Conservation (phyloP, 805 yeast genomes). For the Metschnikowia aberdeeniae region DNA sequence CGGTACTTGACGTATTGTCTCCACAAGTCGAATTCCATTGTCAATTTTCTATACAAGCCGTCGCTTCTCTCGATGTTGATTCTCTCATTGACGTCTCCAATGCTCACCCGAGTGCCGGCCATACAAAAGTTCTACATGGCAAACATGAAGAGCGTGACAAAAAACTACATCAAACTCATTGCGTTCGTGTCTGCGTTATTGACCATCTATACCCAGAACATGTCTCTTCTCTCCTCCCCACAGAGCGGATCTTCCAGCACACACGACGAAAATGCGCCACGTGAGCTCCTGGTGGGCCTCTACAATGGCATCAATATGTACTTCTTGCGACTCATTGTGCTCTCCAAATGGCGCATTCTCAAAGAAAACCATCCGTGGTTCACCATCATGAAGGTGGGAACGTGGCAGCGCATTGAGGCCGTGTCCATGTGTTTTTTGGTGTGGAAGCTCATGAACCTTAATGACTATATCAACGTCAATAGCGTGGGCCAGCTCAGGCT, state of each 20-base stretch:
- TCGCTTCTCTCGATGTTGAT: conserved; percentile 33
- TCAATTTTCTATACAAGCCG: conserved; percentile 35
- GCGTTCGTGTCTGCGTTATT: conserved; percentile 33
- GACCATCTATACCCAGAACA: conserved; percentile 20
- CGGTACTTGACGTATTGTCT: background rate
- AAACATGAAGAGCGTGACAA: conserved; percentile 26
- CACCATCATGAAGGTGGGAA: conserved; percentile 20
- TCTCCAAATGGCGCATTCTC: conserved; percentile 40
- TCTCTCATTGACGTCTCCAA: conserved; percentile 32
- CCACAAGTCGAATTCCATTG: conserved; percentile 27
- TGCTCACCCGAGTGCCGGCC: conserved; percentile 16
- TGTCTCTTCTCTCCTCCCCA: conserved; percentile 10
- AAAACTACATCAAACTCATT: conserved; percentile 31
- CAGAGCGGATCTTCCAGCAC: conserved; percentile 18
- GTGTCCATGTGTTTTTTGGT: conserved; percentile 32
- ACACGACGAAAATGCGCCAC: conserved; percentile 10
- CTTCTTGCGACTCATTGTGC: conserved; percentile 29
- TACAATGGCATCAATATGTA: conserved; percentile 30
- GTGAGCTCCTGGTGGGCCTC: conserved; percentile 24
- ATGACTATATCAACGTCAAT: conserved; percentile 26
- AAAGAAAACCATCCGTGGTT: conserved; percentile 38
- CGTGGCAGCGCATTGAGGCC: conserved; percentile 34
- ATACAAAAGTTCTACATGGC: conserved; percentile 12
- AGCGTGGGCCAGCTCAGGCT: conserved; percentile 9
- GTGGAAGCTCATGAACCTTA: conserved; percentile 36